Conservation (phyloP, 2,329 filamentous ascomycete genomes). For the Ploettnerulaceae sp. region DNA sequence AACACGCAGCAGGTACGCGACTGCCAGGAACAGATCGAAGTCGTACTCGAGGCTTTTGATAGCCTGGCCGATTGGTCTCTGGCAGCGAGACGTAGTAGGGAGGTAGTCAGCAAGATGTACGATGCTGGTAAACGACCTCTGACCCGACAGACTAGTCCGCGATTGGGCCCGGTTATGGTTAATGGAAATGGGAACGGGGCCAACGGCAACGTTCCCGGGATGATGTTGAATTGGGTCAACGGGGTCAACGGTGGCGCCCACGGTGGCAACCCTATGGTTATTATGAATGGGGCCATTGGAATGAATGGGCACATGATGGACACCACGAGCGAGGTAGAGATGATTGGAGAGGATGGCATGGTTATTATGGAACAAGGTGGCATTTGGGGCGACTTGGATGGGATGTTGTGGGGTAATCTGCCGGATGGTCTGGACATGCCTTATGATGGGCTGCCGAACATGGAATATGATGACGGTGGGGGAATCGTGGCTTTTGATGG, state of each 20-base stretch:
- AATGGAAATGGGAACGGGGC: conserved; percentile 22
- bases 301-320: conserved; percentile 26
- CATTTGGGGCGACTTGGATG: conserved; percentile 53
- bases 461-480: conserved; percentile 26
- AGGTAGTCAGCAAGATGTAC: conserved; percentile 60
- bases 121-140: conserved; percentile 42
- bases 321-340: conserved; percentile 37
- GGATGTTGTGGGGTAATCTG: conserved; percentile 48
- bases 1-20: conserved; percentile 30
- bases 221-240: conserved; percentile 11
- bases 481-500: conserved; percentile 19
- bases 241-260: conserved; percentile 16
- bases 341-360: conserved; percentile 47
- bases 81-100: conserved; percentile 56
- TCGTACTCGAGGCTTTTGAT: conserved; percentile 55
- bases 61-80: conserved; percentile 62
- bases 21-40: conserved; percentile 55
- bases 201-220: conserved; percentile 2
- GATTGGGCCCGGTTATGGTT: conserved; percentile 33
- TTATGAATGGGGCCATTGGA: conserved; percentile 12
- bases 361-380: conserved; percentile 49
- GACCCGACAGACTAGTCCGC: conserved; percentile 32
- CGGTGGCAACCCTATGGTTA: neutral
- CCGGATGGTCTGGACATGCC: conserved; percentile 36
- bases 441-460: conserved; percentile 29